A percentile compares a stretch with the other conserved stretches of the same genome.
These are phyloP conservation scores for Thalia dealbata DNA, from an alignment of 176 grass and related monocot species.

Conservation along the genomic window DNA sequence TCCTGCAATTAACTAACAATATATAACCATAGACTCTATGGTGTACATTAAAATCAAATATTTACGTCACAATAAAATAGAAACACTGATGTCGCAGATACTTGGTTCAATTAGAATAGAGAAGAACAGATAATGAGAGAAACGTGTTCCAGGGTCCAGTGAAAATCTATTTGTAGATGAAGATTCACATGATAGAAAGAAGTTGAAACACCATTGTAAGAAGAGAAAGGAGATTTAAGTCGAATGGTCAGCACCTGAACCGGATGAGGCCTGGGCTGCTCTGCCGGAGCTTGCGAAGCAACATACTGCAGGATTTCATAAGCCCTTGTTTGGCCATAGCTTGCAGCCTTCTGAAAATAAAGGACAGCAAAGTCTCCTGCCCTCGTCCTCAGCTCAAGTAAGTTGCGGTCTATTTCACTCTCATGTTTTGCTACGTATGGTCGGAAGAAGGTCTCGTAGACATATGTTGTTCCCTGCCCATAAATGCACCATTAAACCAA, in stretches of 20 bases:
- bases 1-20: too few relatives aligned
- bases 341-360: conserved; percentile 72
- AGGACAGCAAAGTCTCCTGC: conserved; percentile 47
- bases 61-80: too few relatives aligned
- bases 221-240: neutral
- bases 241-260: conserved; percentile 36
- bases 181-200: neutral
- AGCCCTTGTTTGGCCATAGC: conserved; percentile 50
- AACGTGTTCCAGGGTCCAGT: neutral
- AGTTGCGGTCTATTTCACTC: conserved; percentile 80
- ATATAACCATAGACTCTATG: too few relatives aligned
- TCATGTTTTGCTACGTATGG: conserved; percentile 94
- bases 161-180: neutral
- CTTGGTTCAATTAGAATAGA: too few relatives aligned
- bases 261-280: conserved; percentile 37
- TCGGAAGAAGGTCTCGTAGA: conserved; percentile 87
- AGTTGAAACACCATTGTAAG: neutral
- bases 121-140: neutral
- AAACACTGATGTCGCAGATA: too few relatives aligned
- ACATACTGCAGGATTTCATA: conserved; percentile 87
- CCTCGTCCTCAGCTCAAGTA: conserved; percentile 76
- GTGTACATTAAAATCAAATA: too few relatives aligned
- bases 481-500: neutral
- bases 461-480: conserved; percentile 70
- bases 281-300: conserved; percentile 48